These are phyloP conservation scores for Periconia digitata DNA, from an alignment of 2,329 filamentous ascomycete genomes.

Conservation along the genomic window DNA sequence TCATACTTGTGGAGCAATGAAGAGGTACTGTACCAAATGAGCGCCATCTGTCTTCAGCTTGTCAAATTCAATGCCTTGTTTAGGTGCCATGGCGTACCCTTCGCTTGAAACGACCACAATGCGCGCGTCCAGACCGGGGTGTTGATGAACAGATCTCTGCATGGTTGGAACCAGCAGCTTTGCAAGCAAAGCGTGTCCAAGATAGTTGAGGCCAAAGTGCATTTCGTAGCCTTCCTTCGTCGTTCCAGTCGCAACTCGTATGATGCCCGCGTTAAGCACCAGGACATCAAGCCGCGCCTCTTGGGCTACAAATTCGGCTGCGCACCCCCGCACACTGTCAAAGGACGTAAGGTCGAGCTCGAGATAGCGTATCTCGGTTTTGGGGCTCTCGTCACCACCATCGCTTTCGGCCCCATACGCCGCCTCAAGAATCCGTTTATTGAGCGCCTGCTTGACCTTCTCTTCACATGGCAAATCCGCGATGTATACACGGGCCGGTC, in stretches of 20 bases:
- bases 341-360: slow-evolving; percentile 11
- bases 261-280: slow-evolving; percentile 45
- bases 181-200: slow-evolving; percentile 10
- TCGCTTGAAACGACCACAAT: slow-evolving; percentile 6
- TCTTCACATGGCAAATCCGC: slow-evolving; percentile 9
- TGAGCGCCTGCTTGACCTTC: slow-evolving; percentile 4
- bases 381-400: not conserved
- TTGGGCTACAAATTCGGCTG: slow-evolving; percentile 2
- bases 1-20: not conserved
- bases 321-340: slow-evolving; percentile 4
- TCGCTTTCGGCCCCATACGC: slow-evolving; percentile 1
- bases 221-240: slow-evolving; percentile 48
- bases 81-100: slow-evolving; percentile 7
- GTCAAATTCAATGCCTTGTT: slow-evolving; percentile 9
- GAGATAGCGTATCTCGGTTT: slow-evolving; percentile 8
- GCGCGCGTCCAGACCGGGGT: slow-evolving; percentile 4
- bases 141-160: not conserved
- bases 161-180: slow-evolving; percentile 8
- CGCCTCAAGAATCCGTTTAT: slow-evolving; percentile 6
- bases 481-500: slow-evolving; percentile 9
- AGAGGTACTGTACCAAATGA: slow-evolving; percentile 1
- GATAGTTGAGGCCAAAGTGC: slow-evolving; percentile 38
- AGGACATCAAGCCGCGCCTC: slow-evolving; percentile 41
- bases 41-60: slow-evolving; percentile 7
- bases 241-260: slow-evolving; percentile 17